Evolutionary conservation across 257 asterid species (phyloP), one percentile per base, ranked within the genome.

Genomic region (Solanum chmielewskii): DNA sequence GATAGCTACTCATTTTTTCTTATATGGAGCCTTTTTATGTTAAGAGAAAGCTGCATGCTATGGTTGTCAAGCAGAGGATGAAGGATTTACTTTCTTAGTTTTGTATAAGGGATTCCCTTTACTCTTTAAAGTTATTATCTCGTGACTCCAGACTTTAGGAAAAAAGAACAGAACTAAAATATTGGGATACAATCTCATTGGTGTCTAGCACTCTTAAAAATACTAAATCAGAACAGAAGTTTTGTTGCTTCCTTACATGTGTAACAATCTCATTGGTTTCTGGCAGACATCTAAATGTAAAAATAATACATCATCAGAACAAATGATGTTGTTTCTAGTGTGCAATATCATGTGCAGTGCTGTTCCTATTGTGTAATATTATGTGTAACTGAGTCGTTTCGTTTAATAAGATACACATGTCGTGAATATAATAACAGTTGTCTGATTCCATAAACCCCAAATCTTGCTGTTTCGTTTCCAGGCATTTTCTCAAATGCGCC

Each of bases 401-500:
- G 6, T 44, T 80, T 80, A 27, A 16, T 47, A 80, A 29, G 42
- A 80, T 60, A 78, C 64, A 44, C 52, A 41, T 75, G 42, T 80
- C 20, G 3, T 80, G 29, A 80, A 49, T 80, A 47, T 47, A 80
- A 9, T 37, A 80, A 80, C 29, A 80, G 85, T 80, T 80, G 44
- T 86, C 45, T 68, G 35, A n/a, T 76, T 59, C 77, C 77, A 87
- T 87, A 73, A 52, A 80, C 78, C 85, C 62, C 85, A 80, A 80
- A 88, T 73, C 81, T 76, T 76, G 87, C 70, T 75, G 47, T 84
- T 84, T 87, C 70, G 56, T 81, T 86, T 83, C 69, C 91, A 97
- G 99, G 99, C 99, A 85, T 94, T 95, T 93, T 93, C 99, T 62
- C 99, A 97, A 88, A 96, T 97, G 99, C 99, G 99, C 83, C 97